Conservation (phyloP, 768 basidiomycete genomes). For the Rhodocollybia butyracea region DNA sequence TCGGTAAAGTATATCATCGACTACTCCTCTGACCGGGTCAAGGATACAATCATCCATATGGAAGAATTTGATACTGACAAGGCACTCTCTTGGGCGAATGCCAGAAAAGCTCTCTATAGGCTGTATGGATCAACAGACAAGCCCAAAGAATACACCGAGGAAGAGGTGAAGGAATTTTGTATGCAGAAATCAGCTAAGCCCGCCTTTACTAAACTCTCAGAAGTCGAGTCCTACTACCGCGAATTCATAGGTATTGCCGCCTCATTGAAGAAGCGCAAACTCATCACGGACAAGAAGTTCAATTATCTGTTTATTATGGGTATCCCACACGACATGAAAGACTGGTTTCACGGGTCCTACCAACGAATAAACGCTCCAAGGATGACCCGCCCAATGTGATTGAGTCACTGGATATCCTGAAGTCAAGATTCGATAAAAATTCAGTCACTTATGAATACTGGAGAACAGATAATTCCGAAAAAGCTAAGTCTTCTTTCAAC, state of each 20-base stretch:
- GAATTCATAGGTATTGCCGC: constrained; percentile 8
- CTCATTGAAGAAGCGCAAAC: constrained; percentile 4
- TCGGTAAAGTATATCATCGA: constrained; percentile 3
- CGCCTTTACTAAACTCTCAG: neutral
- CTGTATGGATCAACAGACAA: constrained; percentile 2
- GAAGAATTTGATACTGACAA: neutral
- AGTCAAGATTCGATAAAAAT: constrained; percentile 10
- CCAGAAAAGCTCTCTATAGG: neutral
- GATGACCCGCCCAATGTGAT: constrained; percentile 1
- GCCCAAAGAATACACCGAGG: neutral
- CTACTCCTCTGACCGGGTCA: constrained; percentile 2
- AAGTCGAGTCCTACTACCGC: constrained; percentile 10
- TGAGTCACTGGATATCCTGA: constrained; percentile 2
- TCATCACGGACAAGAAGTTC: neutral
- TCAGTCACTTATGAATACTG: constrained; percentile 7
- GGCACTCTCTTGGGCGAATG: neutral
- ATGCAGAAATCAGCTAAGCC: constrained; percentile 3
- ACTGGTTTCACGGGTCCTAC: constrained; percentile 7
- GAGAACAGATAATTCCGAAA: neutral
- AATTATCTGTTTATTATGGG: constrained; percentile 12
- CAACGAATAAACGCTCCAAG: constrained; percentile 2
- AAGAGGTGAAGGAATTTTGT: constrained; percentile 8
- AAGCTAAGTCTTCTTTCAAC: neutral
- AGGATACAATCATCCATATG: neutral
- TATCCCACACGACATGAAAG: constrained; percentile 7